These are phyloP conservation scores for Colletotrichum musae DNA, from an alignment of 2,329 filamentous ascomycete genomes.

Conservation along the genomic window DNA sequence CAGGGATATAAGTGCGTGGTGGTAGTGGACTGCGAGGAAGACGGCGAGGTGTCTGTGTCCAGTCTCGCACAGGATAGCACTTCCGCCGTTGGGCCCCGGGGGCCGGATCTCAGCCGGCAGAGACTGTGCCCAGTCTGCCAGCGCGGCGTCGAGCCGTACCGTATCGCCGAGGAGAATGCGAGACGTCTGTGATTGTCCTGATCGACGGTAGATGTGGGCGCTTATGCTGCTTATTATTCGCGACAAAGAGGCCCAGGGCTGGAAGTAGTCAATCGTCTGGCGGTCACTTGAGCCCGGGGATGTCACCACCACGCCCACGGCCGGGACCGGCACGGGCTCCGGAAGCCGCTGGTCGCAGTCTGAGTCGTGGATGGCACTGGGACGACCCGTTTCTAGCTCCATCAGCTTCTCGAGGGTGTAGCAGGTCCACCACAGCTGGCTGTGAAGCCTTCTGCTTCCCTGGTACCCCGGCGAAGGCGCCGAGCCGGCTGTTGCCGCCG, in stretches of 20 bases:
- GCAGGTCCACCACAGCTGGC: constrained; percentile 67
- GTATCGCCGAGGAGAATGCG: constrained; percentile 35
- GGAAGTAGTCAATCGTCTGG: constrained; percentile 37
- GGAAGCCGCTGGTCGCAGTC: constrained; percentile 37
- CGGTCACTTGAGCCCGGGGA: background rate
- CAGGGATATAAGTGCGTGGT: constrained; percentile 42
- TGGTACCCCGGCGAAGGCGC: constrained; percentile 20
- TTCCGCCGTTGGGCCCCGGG: constrained; percentile 5
- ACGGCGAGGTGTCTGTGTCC: constrained; percentile 31
- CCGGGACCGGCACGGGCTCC: background rate
- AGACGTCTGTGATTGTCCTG: constrained; percentile 18
- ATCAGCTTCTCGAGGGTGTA: constrained; percentile 62
- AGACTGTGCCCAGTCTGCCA: constrained; percentile 40
- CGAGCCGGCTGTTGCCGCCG: constrained; percentile 9
- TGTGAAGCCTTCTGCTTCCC: constrained; percentile 59
- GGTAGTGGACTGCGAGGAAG: constrained; percentile 14
- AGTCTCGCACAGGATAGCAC: constrained; percentile 1
- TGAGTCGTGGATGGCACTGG: constrained; percentile 42
- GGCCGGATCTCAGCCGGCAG: constrained; percentile 32
- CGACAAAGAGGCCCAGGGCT: constrained; percentile 39
- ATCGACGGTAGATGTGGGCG: constrained; percentile 21
- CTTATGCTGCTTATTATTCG: constrained; percentile 42
- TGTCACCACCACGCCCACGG: background rate
- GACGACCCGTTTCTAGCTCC: constrained; percentile 45
- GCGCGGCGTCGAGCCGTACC: constrained; percentile 39